Evolutionary conservation across 768 basidiomycete genomes (phyloP).

Genomic region (Psilocybe sp.): DNA sequence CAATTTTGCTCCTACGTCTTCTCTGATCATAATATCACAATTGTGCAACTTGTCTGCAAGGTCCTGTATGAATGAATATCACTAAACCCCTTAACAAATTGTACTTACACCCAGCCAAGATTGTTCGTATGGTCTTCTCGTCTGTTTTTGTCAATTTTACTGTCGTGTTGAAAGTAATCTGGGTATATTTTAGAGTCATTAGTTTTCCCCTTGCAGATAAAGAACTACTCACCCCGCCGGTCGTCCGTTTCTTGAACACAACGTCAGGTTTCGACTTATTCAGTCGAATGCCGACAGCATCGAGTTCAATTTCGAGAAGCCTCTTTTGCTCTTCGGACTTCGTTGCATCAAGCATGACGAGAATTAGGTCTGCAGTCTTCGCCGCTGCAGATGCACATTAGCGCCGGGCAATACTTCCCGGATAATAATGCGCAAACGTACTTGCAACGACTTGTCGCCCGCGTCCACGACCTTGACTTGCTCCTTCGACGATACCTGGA

Average conservation of each 20-base stretch:
- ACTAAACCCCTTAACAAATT: neutral
- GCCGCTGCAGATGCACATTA: slow-evolving; percentile 44
- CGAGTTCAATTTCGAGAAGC: slow-evolving; percentile 88
- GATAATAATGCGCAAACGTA: slow-evolving; percentile 24
- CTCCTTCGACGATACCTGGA: slow-evolving; percentile 94
- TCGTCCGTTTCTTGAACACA: slow-evolving; percentile 90
- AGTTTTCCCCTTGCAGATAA: slow-evolving; percentile 1
- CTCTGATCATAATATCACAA: slow-evolving; percentile 97
- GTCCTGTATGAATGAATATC: neutral
- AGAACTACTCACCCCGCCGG: slow-evolving; percentile 72
- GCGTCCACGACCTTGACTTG: slow-evolving; percentile 85
- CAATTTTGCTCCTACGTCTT: slow-evolving; percentile 64
- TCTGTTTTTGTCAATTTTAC: slow-evolving; percentile 94
- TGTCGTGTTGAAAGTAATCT: slow-evolving; percentile 91
- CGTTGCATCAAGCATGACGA: slow-evolving; percentile 91
- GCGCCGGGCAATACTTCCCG: slow-evolving; percentile 3
- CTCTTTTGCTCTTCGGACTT: slow-evolving; percentile 90
- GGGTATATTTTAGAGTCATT: slow-evolving; percentile 4
- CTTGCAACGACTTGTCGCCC: slow-evolving; percentile 96
- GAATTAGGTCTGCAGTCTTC: slow-evolving; percentile 90
- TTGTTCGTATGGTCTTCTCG: slow-evolving; percentile 91
- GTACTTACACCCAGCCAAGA: slow-evolving; percentile 79
- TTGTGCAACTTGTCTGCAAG: slow-evolving; percentile 80
- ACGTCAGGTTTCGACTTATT: slow-evolving; percentile 92
- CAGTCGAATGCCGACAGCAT: slow-evolving; percentile 93